Evolutionary conservation across 179 eudicot species (phyloP).

Genomic region (Nepenthes alata): DNA sequence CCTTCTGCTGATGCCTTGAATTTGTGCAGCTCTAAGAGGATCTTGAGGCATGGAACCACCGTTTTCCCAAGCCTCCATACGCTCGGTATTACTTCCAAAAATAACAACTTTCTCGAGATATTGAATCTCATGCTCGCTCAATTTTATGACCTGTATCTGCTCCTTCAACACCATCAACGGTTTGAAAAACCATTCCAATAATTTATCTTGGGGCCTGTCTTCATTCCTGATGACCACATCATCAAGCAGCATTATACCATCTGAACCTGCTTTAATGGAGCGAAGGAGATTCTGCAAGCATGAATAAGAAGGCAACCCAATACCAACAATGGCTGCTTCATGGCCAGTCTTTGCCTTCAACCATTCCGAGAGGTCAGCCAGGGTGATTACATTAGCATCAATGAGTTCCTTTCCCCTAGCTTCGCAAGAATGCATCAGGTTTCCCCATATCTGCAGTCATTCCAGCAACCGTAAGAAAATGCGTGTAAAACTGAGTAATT

Average conservation of each 20-base stretch:
- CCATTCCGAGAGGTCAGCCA: conserved; percentile 62
- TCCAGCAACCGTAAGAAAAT: too few species aligned
- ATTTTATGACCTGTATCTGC: conserved; percentile 46
- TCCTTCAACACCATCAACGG: conserved; percentile 78
- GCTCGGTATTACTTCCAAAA: conserved; percentile 38
- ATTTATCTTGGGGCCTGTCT: conserved; percentile 66
- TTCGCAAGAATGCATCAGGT: conserved; percentile 61
- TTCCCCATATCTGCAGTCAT: conserved; percentile 61
- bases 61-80: conserved; percentile 60
- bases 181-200: conserved; percentile 82
- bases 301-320: conserved; percentile 66
- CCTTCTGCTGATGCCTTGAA: conserved; percentile 89
- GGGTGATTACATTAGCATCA: conserved; percentile 38
- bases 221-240: conserved; percentile 43
- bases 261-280: conserved; percentile 58
- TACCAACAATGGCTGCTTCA: conserved; percentile 43
- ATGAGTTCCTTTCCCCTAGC: conserved; percentile 49
- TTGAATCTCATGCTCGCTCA: conserved; percentile 50
- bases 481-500: too few species aligned
- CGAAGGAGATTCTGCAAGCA: conserved; percentile 33
- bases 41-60: conserved; percentile 49
- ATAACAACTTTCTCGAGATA: conserved; percentile 59
- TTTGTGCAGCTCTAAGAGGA: conserved; percentile 67
- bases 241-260: conserved; percentile 51
- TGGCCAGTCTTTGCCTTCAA: conserved; percentile 45